Conservation (phyloP, 495 filamentous ascomycete species). For the Hypoxylon fragiforme region DNA sequence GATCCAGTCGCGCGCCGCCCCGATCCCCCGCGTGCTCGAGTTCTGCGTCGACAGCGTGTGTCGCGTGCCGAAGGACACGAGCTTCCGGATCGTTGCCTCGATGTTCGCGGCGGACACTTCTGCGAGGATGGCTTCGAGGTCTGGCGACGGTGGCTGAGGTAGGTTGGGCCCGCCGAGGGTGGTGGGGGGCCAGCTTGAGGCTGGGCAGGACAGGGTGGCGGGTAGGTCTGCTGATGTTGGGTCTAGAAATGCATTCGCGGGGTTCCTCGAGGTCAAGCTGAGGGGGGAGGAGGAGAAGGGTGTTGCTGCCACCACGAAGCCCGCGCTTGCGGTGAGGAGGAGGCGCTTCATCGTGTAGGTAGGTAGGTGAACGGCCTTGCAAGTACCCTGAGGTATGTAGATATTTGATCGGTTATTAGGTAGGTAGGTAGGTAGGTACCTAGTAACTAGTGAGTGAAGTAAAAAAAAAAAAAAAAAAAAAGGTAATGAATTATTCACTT, state of each 20-base stretch:
- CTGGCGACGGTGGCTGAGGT: constrained; percentile 50
- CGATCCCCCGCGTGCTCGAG: constrained; percentile 51
- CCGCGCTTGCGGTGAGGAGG: constrained; percentile 3
- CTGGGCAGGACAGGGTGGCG: constrained; percentile 23
- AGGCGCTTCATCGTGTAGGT: constrained; percentile 12
- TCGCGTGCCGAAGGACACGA: constrained; percentile 56
- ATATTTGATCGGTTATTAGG: too few species aligned
- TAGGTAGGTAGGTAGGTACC: too few species aligned
- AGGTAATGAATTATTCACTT: too few species aligned
- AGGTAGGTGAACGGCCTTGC: too few species aligned
- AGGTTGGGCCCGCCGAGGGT: constrained; percentile 39
- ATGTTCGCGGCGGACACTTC: constrained; percentile 48
- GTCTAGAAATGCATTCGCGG: constrained; percentile 17
- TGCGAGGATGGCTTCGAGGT: constrained; percentile 46
- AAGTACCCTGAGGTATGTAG: too few species aligned
- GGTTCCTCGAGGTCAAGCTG: constrained; percentile 23
- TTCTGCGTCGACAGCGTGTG: constrained; percentile 56
- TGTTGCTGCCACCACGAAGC: constrained; percentile 16
- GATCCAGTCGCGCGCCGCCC: constrained; percentile 59
- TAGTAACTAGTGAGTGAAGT: too few species aligned
- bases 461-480: too few species aligned
- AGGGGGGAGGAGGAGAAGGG: too few species aligned
- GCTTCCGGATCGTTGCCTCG: constrained; percentile 48
- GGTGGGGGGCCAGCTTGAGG: constrained; percentile 37
- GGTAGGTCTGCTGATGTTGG: too few species aligned